phyloP scores from a whole-genome alignment of 345 rosid genomes.

The Hevea brasiliensis region DNA sequence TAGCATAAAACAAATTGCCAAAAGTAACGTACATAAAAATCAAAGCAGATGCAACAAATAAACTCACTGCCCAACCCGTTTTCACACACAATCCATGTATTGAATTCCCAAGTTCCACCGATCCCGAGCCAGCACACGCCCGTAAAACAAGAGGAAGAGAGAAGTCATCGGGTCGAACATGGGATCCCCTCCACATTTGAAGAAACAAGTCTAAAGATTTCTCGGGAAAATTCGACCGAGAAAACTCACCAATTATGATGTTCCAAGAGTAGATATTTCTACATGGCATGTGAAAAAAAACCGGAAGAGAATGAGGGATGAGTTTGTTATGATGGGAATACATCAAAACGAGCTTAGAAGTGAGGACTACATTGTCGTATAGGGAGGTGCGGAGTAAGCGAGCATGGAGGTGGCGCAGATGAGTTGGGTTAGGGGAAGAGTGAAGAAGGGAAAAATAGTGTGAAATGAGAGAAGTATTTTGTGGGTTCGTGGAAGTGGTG shows the following conservation, averaged over 20 bases:
- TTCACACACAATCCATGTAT: constrained; percentile 50
- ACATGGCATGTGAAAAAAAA: constrained; percentile 62
- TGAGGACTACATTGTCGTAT: constrained; percentile 49
- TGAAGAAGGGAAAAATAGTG: constrained; percentile 47
- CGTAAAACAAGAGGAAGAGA: constrained; percentile 63
- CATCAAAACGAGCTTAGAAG: constrained; percentile 52
- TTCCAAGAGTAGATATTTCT: constrained; percentile 69
- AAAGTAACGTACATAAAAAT: constrained; percentile 40
- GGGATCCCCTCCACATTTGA: constrained; percentile 43
- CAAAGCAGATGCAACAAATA: constrained; percentile 55
- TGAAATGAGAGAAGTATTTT: neutral
- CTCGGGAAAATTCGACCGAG: constrained; percentile 43
- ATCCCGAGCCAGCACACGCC: constrained; percentile 45
- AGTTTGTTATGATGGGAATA: constrained; percentile 51
- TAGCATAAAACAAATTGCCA: constrained; percentile 34
- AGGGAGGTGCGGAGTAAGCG: constrained; percentile 52
- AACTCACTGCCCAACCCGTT: constrained; percentile 43
- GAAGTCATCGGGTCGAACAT: constrained; percentile 49
- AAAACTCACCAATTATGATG: constrained; percentile 61
- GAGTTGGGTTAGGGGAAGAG: constrained; percentile 41
- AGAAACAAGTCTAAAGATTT: constrained; percentile 45
- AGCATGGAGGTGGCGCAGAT: constrained; percentile 62
- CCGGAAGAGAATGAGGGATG: constrained; percentile 41
- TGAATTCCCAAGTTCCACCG: constrained; percentile 26
- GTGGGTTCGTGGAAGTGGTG: neutral